These are phyloP conservation scores for Heterobasidion annosum DNA, from an alignment of 1,284 basidiomycete species.

Conservation along the genomic window DNA sequence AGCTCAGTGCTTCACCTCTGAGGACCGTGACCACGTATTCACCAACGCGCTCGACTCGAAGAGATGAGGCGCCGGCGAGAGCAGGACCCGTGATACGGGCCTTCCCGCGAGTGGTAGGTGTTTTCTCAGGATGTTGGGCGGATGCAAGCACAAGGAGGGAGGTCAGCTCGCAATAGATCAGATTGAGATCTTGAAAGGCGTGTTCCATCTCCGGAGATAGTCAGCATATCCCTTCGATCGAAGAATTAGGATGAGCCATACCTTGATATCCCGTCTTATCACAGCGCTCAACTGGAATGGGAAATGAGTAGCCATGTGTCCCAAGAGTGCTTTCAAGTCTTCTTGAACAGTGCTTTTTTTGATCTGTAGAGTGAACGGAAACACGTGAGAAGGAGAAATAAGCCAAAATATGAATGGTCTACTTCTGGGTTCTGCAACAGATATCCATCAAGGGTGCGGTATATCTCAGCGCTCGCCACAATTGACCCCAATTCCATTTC, in stretches of 20 bases:
- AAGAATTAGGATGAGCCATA: constrained; percentile 14
- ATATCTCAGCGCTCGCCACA: constrained; percentile 51
- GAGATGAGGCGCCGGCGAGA: not conserved
- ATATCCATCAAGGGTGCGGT: constrained; percentile 56
- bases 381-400: not conserved
- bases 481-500: constrained; percentile 62
- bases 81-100: not conserved
- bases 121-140: constrained; percentile 3
- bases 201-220: constrained; percentile 38
- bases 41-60: constrained; percentile 48
- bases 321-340: constrained; percentile 52
- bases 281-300: constrained; percentile 48
- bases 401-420: constrained; percentile 5
- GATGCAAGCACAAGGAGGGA: constrained; percentile 51
- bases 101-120: constrained; percentile 2
- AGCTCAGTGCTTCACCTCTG: constrained; percentile 37
- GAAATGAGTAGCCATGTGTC: constrained; percentile 76
- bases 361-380: not conserved
- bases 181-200: constrained; percentile 59
- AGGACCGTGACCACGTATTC: constrained; percentile 67
- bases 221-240: constrained; percentile 4
- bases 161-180: constrained; percentile 70
- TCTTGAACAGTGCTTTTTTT: constrained; percentile 1
- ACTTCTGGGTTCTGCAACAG: constrained; percentile 33
- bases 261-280: constrained; percentile 47